Evolutionary conservation across 768 basidiomycete species (phyloP).

Genomic region (Lentinus brumalis): DNA sequence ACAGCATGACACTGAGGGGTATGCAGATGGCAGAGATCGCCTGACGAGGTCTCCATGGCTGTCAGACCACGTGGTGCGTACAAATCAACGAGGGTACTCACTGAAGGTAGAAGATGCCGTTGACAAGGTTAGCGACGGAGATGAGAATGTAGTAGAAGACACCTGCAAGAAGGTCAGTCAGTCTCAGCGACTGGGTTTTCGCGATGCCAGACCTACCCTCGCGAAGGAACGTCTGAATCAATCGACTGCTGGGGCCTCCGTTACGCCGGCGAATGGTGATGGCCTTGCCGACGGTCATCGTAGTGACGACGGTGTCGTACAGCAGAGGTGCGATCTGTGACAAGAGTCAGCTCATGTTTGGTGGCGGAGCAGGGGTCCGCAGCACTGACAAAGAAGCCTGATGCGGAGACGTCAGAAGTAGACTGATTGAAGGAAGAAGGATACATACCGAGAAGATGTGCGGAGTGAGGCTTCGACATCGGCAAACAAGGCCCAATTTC

Average conservation of each 20-base stretch:
- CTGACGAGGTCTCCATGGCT: constrained; percentile 63
- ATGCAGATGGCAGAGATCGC: constrained; percentile 84
- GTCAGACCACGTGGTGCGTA: background rate
- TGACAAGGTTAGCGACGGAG: constrained; percentile 84
- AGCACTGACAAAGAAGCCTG: constrained; percentile 30
- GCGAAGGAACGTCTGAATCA: constrained; percentile 83
- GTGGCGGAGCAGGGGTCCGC: background rate
- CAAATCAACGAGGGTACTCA: constrained; percentile 34
- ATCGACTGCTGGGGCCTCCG: constrained; percentile 73
- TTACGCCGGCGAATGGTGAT: constrained; percentile 74
- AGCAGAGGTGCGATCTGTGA: constrained; percentile 74
- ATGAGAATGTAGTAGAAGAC: constrained; percentile 86
- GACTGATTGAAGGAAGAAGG: constrained; percentile 33
- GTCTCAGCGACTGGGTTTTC: background rate
- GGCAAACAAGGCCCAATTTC: constrained; percentile 74
- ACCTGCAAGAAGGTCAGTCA: constrained; percentile 39
- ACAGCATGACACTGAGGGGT: constrained; percentile 83
- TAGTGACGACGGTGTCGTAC: constrained; percentile 79
- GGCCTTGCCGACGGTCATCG: constrained; percentile 81
- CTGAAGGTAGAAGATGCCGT: constrained; percentile 88
- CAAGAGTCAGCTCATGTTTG: background rate
- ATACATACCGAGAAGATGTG: constrained; percentile 70
- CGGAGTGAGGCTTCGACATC: constrained; percentile 80
- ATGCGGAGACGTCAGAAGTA: background rate
- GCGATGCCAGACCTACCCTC: constrained; percentile 52